Percentiles rank a stretch among this genome's conserved stretches.
Evolutionary conservation across 768 basidiomycete species (phyloP).

Genomic region (Leucocoprinus sp.): DNA sequence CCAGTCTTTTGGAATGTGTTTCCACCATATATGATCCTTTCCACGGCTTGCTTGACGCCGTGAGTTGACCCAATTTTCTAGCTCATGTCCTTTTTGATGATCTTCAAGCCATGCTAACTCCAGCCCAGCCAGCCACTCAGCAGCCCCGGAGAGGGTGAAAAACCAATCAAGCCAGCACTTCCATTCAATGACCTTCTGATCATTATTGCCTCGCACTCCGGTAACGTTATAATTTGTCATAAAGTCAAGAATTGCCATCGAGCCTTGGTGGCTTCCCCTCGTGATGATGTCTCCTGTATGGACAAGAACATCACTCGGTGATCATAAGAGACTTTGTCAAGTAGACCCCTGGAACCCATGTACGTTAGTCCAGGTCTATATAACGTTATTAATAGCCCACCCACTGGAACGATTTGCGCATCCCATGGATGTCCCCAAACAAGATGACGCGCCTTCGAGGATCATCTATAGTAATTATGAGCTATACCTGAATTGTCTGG

Average conservation of each 20-base stretch:
- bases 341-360: slow-evolving; percentile 40
- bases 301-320: slow-evolving; percentile 58
- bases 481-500: background rate
- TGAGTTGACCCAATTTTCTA: slow-evolving; percentile 13
- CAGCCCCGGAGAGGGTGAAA: slow-evolving; percentile 31
- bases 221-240: slow-evolving; percentile 55
- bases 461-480: slow-evolving; percentile 31
- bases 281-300: slow-evolving; percentile 80
- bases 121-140: slow-evolving; percentile 42
- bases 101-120: background rate
- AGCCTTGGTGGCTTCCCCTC: slow-evolving; percentile 56
- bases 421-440: slow-evolving; percentile 88
- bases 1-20: slow-evolving; percentile 60
- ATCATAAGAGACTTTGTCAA: slow-evolving; percentile 53
- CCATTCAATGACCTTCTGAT: slow-evolving; percentile 90
- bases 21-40: slow-evolving; percentile 34
- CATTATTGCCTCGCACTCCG: slow-evolving; percentile 92
- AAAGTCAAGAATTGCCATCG: slow-evolving; percentile 54
- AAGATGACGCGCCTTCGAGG: slow-evolving; percentile 54
- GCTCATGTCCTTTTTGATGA: background rate
- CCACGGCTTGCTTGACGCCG: slow-evolving; percentile 13
- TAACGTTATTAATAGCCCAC: slow-evolving; percentile 17
- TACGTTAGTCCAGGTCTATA: background rate
- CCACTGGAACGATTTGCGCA: slow-evolving; percentile 58
- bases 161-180: slow-evolving; percentile 83